Percentiles rank a stretch among this genome's conserved stretches.
Evolutionary conservation across 352 stramenopile genomes (phyloP).

Genomic region (Pythium apleroticum): DNA sequence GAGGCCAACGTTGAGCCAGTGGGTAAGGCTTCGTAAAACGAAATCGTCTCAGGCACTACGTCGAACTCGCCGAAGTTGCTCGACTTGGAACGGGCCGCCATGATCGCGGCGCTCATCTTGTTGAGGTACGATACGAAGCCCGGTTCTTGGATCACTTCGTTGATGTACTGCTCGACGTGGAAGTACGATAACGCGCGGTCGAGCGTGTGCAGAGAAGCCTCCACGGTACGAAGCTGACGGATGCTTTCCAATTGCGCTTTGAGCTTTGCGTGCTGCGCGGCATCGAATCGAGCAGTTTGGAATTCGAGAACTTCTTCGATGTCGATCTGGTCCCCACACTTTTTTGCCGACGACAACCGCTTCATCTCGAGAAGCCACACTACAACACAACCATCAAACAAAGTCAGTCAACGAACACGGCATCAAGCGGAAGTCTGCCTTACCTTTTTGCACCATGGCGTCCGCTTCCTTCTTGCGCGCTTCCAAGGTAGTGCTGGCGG

Average conservation of each 20-base stretch:
- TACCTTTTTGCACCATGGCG: slow-evolving; percentile 70
- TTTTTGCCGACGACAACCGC: slow-evolving; percentile 30
- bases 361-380: slow-evolving; percentile 35
- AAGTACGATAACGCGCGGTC: slow-evolving; percentile 81
- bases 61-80: slow-evolving; percentile 41
- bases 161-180: slow-evolving; percentile 82
- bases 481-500: slow-evolving; percentile 52
- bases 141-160: slow-evolving; percentile 71
- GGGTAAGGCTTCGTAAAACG: slow-evolving; percentile 71
- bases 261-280: slow-evolving; percentile 57
- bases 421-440: slow-evolving; percentile 1
- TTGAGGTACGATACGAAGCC: slow-evolving; percentile 65
- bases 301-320: slow-evolving; percentile 38
- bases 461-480: slow-evolving; percentile 69
- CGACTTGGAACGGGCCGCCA: slow-evolving; percentile 10
- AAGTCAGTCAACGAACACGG: too few relatives aligned
- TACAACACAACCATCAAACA: slow-evolving; percentile 3
- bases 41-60: slow-evolving; percentile 53
- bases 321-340: slow-evolving; percentile 36
- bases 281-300: slow-evolving; percentile 68
- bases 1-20: slow-evolving; percentile 48
- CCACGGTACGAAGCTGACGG: slow-evolving; percentile 71
- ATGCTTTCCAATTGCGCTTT: slow-evolving; percentile 68
- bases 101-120: slow-evolving; percentile 61
- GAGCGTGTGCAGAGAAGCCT: slow-evolving; percentile 77